Conservation (phyloP, 2,329 filamentous ascomycete species). For the Trichothecium sympodiale region DNA sequence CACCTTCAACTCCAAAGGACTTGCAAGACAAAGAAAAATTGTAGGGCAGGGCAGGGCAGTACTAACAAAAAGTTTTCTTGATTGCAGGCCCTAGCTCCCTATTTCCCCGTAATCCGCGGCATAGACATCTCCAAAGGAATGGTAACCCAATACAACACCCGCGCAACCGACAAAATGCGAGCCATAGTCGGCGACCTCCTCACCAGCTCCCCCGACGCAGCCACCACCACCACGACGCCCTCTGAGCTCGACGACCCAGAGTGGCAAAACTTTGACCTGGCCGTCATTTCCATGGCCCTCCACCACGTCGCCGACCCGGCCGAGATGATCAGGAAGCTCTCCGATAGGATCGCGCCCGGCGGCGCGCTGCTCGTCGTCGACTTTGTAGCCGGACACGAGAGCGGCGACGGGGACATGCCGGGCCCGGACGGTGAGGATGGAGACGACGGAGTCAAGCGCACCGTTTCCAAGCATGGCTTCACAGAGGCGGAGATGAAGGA, state of each 20-base stretch:
- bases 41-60: too few relatives aligned
- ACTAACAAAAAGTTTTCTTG: too few relatives aligned
- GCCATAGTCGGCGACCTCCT: constrained; percentile 20
- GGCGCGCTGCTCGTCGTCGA: constrained; percentile 22
- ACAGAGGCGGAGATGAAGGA: constrained; percentile 10
- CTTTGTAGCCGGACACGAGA: constrained; percentile 12
- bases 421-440: neutral
- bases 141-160: constrained; percentile 18
- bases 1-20: neutral
- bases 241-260: constrained; percentile 10
- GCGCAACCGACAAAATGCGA: constrained; percentile 13
- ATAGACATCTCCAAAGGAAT: constrained; percentile 23
- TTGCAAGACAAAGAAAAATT: neutral
- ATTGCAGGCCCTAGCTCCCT: constrained; percentile 17
- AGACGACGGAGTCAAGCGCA: constrained; percentile 5
- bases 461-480: constrained; percentile 13
- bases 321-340: constrained; percentile 15
- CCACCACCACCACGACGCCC: too few relatives aligned
- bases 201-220: constrained; percentile 7
- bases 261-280: constrained; percentile 18
- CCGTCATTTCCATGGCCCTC: constrained; percentile 22
- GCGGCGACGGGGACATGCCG: constrained; percentile 5
- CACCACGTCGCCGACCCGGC: constrained; percentile 21
- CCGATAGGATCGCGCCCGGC: constrained; percentile 15
- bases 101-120: constrained; percentile 18